Base-by-base conservation (phyloP, 208 protist species). In the Acanthamoeba triangularis region DNA sequence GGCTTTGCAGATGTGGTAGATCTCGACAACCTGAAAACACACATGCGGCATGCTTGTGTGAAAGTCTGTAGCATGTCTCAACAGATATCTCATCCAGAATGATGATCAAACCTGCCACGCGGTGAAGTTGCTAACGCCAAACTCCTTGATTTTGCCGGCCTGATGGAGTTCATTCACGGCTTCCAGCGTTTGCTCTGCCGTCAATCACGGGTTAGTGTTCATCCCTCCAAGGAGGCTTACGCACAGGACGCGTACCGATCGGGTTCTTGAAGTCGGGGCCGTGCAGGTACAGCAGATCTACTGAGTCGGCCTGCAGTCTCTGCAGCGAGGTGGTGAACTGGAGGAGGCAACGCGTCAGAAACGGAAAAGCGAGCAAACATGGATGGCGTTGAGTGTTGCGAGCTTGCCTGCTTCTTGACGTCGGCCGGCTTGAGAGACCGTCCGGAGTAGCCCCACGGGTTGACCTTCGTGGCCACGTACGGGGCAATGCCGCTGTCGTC, bases 91-190 rank as follows among this genome's bases (percentile, higher is more conserved):
- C n/a, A n/a, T n/a, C 20, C 7, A 1, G 23, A 3, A 61, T 3
- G 20, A 25, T 16, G 20, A 16, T 61, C 61, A 30, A 35, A 78
- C 69, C 44, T 93, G 88, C 88, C 88, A 93, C 35, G 88, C 52
- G 16, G 88, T 54, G 37, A 47, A 93, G 61, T 93, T 93, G 88
- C 88, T 93, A 3, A 93, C 30, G 23, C 88, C 88, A 25, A 93
- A 76, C 67, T 93, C 88, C 88, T 93, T 93, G 88, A 93, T 78
- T 33, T 93, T 93, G 52, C 88, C 88, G 13, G 37, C 88, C 23
- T 78, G 35, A 41, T 93, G 41, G 33, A 93, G 88, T 25, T 93
- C 52, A 20, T 93, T 52, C 35, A 93, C 44, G 35, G 88, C 76
- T 20, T 14, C 88, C 33, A 93, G 25, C 41, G 88, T 93, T 54